These are phyloP conservation scores for Bisporella sp. DNA, from an alignment of 2,329 filamentous ascomycete genomes.

Conservation along the genomic window DNA sequence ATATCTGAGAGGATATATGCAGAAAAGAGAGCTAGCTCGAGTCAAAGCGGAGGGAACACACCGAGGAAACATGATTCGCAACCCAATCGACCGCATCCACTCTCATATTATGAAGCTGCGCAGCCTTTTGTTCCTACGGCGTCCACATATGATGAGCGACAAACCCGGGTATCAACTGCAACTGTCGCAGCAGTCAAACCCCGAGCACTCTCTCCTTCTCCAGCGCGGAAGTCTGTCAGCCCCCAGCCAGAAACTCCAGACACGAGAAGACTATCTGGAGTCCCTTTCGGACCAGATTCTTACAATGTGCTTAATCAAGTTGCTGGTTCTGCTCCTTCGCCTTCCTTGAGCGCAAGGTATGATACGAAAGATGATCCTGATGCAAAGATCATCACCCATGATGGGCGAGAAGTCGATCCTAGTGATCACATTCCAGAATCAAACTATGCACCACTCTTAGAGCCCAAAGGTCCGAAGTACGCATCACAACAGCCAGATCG, in stretches of 20 bases:
- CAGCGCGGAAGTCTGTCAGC: constrained; percentile 67
- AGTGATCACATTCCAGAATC: constrained; percentile 69
- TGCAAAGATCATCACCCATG: constrained; percentile 68
- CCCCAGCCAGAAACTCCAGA: constrained; percentile 49
- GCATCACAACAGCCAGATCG: constrained; percentile 28
- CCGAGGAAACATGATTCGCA: constrained; percentile 28
- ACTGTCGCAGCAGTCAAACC: constrained; percentile 26
- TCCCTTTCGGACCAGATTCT: constrained; percentile 70
- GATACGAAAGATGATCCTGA: constrained; percentile 37
- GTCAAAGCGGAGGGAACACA: constrained; percentile 31
- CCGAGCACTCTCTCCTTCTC: constrained; percentile 27
- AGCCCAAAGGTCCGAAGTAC: constrained; percentile 42
- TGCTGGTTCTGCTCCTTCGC: constrained; percentile 28
- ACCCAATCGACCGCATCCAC: constrained; percentile 15
- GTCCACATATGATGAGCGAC: constrained; percentile 22
- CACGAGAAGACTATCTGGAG: constrained; percentile 47
- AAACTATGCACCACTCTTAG: constrained; percentile 26
- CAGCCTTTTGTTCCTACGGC: constrained; percentile 17
- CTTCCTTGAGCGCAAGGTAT: constrained; percentile 22
- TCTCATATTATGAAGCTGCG: constrained; percentile 21
- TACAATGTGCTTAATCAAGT: constrained; percentile 66
- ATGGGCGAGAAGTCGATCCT: constrained; percentile 71
- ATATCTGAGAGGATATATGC: constrained; percentile 51
- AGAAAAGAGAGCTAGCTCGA: constrained; percentile 45
- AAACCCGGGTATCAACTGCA: constrained; percentile 17